These are phyloP conservation scores for Candida maris DNA, from an alignment of 805 yeast species.

Conservation along the genomic window DNA sequence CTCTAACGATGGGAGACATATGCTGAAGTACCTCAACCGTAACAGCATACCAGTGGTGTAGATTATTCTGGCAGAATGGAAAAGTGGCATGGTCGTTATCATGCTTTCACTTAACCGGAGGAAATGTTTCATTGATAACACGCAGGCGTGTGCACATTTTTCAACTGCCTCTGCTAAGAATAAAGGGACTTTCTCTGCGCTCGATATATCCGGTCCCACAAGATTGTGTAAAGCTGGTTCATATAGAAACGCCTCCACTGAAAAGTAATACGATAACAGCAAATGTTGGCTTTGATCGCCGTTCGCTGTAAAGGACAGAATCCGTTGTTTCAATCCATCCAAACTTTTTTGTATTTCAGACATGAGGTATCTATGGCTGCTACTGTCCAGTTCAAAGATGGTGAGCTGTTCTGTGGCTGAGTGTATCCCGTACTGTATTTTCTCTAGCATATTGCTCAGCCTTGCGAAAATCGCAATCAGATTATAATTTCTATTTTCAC, in stretches of 20 bases:
- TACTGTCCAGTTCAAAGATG: conserved; percentile 23
- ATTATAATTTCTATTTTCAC: conserved; percentile 32
- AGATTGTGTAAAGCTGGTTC: conserved; percentile 41
- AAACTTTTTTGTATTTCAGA: conserved; percentile 50
- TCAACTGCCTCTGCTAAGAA: conserved; percentile 41
- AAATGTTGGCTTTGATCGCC: conserved; percentile 35
- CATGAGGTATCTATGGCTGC: conserved; percentile 37
- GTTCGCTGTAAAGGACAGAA: conserved; percentile 26
- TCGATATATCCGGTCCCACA: conserved; percentile 12
- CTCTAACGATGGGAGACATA: conserved; percentile 46
- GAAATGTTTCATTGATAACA: conserved; percentile 47
- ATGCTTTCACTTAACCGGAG: conserved; percentile 40
- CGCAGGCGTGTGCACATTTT: conserved; percentile 52
- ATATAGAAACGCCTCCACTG: conserved; percentile 64
- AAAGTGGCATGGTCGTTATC: conserved; percentile 55
- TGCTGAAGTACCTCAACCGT: conserved; percentile 51
- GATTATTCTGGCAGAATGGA: conserved; percentile 53
- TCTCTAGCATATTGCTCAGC: conserved; percentile 58
- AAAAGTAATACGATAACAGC: conserved; percentile 49
- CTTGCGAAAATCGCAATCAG: conserved; percentile 57
- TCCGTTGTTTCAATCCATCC: conserved; percentile 35
- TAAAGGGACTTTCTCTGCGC: conserved; percentile 15
- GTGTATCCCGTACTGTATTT: conserved; percentile 51
- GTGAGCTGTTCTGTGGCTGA: conserved; percentile 35
- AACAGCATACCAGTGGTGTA: conserved; percentile 64